phyloP scores from a whole-genome alignment of 345 rosid genomes.

The Rhodamnia rubescens region DNA sequence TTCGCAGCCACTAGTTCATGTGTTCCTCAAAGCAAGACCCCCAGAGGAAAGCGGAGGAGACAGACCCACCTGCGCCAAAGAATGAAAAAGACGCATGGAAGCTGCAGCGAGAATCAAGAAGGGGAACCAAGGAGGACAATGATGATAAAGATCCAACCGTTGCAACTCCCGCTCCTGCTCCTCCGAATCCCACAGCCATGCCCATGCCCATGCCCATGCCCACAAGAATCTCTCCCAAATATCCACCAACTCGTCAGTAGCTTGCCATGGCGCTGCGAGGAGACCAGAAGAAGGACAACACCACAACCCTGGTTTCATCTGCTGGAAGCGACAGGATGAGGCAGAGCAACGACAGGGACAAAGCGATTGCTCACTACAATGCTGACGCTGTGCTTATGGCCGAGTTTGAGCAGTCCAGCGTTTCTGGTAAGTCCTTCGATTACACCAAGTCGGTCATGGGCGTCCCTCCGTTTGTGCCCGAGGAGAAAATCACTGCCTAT shows the following conservation, averaged over 20 bases:
- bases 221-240: not conserved
- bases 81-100: conserved; percentile 5
- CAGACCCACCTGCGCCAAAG: not conserved
- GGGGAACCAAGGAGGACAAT: not conserved
- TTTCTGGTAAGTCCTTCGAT: conserved; percentile 61
- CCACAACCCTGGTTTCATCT: not conserved
- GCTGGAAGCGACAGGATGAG: not conserved
- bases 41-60: not conserved
- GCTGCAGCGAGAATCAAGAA: not conserved
- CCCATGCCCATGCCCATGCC: not conserved
- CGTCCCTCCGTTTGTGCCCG: conserved; percentile 40
- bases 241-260: not conserved
- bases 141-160: not conserved
- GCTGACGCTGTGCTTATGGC: conserved; percentile 71
- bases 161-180: not conserved
- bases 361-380: conserved; percentile 48
- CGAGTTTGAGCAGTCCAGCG: conserved; percentile 51
- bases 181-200: not conserved
- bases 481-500: conserved; percentile 56
- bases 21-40: not conserved
- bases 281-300: not conserved
- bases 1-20: not conserved
- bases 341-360: conserved; percentile 13
- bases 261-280: not conserved
- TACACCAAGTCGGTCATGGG: conserved; percentile 48